Evolutionary conservation across 2,329 filamentous ascomycete genomes (phyloP).

Genomic region (Xylariales sp.): DNA sequence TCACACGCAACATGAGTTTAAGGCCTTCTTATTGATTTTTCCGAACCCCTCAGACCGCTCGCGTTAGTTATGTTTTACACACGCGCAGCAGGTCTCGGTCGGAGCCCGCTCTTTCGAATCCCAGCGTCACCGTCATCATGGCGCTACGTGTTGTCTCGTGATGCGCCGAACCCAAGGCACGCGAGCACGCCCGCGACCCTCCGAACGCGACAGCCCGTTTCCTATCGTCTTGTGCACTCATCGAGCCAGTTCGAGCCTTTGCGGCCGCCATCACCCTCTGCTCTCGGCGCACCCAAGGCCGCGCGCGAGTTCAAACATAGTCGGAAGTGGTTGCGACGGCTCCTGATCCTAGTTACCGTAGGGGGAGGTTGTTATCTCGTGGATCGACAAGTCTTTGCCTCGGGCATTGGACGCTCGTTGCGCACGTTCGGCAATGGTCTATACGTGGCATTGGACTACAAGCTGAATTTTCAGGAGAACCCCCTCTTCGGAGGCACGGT

Average conservation of each 20-base stretch:
- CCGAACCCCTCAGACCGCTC: neutral
- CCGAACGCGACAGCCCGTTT: constrained; percentile 6
- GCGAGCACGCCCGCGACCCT: constrained; percentile 7
- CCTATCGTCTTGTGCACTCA: constrained; percentile 19
- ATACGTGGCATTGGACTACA: constrained; percentile 86
- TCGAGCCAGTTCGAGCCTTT: constrained; percentile 56
- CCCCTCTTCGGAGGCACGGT: constrained; percentile 72
- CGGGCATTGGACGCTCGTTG: constrained; percentile 70
- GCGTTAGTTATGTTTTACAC: constrained; percentile 20
- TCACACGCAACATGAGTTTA: no score
- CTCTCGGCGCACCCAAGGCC: constrained; percentile 66
- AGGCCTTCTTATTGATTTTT: constrained; percentile 8
- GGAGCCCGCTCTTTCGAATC: constrained; percentile 9
- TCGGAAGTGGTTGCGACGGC: constrained; percentile 72
- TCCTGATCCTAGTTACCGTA: constrained; percentile 57
- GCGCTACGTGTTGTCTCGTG: constrained; percentile 4
- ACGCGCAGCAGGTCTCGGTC: constrained; percentile 18
- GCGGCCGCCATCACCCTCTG: constrained; percentile 71
- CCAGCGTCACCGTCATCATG: constrained; percentile 1
- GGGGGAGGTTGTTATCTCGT: constrained; percentile 60
- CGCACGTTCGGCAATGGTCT: constrained; percentile 79
- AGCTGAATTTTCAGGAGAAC: constrained; percentile 85
- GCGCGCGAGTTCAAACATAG: constrained; percentile 68
- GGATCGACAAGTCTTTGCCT: constrained; percentile 74
- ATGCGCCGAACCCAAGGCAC: neutral